Evolutionary conservation across 805 yeast genomes (phyloP), one percentile per base, ranked within the genome.

Genomic region (Vanderwaltozyma polyspora): DNA sequence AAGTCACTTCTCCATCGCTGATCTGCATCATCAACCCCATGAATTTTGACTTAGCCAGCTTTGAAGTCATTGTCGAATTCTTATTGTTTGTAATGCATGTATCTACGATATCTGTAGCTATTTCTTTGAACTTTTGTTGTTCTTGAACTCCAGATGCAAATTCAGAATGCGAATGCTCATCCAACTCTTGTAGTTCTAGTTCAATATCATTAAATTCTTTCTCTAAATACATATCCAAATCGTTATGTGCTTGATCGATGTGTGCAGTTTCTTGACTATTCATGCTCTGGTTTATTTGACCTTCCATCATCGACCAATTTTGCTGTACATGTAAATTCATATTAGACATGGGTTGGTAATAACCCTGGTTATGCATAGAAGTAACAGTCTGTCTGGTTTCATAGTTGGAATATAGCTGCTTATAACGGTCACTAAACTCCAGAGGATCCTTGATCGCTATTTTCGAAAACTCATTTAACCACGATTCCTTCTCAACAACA

Each of bases 341-440:
- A 28, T 19, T 28, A n/a, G 17, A 16, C 7, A 27, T 16, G 19
- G 6, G 13, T 14, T 27, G 15, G 29, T 13, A 12, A 27, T 5
- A 10, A 13, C 8, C 6, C 10, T 16, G 19, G 3, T 19, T 19
- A 18, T 19, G 25, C 17, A 14, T 30, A 8, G n/a, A 18, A 15
- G 13, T 6, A 19, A 16, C 19, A 11, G 16, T 27, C 12, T 24
- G 28, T 25, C 5, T 12, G 4, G 10, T 34, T 31, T 46, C 53
- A 37, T 51, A 56, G 1, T 36, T 33, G 4, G 42, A 35, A 39
- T 57, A 57, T 26, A 48, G 30, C 15, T 31, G 41, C 34, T 52
- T 52, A 34, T 57, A 57, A 23, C 47, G 51, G 12, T 44, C 35
- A 28, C 49, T 43, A 29, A 52, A 52, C 37, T 54, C 59, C 33